Base-by-base conservation (phyloP, 768 basidiomycete species). In the Xanthoconium stramineum region DNA sequence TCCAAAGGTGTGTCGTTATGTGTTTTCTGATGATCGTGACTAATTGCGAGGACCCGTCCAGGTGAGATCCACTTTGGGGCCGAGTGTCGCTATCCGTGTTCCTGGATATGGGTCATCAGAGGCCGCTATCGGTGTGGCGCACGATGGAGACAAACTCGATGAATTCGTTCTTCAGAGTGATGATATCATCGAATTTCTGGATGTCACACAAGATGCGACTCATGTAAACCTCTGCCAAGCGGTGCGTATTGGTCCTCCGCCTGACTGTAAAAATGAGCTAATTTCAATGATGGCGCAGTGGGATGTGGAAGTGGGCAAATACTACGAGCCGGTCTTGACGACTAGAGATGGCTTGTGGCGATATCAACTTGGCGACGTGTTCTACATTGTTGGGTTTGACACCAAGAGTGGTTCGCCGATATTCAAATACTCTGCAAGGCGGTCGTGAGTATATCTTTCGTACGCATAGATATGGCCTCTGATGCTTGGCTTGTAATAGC, bases 331-430 rank as follows among this genome's bases (percentile, higher is more conserved):
- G 3, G 38, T 67, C 17, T 12, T 65, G 42, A 67, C 62, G 11
- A 67, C 62, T 12, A 56, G 45, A 19, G 56, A 60, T 19, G 65
- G 65, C 4, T 56, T 67, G 38, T 67, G 65, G 65, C 60, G 63
- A 19, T 65, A 67, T 30, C 57, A 35, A 14, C 50, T 67, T 5
- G 63, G 65, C 2, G 65, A 66, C 32, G 13, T 67, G 9, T 12
- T 67, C 14, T 33, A 24, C 6, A 47, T 67, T 14, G 29, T 57
- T 3, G 66, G 66, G 17, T 68, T 66, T 38, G 48, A 57, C 12
- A 6, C 53, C 2, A 29, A 55, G 28, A 44, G 28, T 8, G 45
- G 47, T 9, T 28, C 42, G 1, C 65, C 63, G 0, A 17, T 62
- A 17, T 53, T 67, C 42, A 57, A 47, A 12, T 55, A 48, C 13